Percentiles rank a stretch among this genome's conserved stretches.
phyloP scores from a whole-genome alignment of 148 eudicot species.

The Pharnaceum exiguum region DNA sequence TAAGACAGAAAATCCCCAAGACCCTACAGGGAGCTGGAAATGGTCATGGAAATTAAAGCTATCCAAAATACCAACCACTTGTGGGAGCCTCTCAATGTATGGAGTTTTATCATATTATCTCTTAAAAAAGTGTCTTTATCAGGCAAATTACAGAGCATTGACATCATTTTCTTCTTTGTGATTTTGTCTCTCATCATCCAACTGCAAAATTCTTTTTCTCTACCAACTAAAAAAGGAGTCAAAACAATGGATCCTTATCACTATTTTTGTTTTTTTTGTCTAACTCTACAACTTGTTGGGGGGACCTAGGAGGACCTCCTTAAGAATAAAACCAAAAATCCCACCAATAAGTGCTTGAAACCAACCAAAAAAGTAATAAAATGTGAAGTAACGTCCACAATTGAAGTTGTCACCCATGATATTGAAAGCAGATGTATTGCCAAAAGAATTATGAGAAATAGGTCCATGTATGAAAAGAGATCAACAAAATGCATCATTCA shows the following conservation, averaged over 20 bases:
- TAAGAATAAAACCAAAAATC: conserved; percentile 6
- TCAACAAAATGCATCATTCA: too few relatives aligned
- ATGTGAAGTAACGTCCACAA: too few relatives aligned
- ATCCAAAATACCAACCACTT: neutral
- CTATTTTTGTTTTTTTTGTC: conserved; percentile 3
- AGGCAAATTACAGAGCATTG: neutral
- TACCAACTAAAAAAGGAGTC: conserved; percentile 1
- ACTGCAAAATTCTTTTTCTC: neutral
- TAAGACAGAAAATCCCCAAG: too few relatives aligned
- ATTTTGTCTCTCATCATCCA: neutral
- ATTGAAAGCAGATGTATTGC: too few relatives aligned
- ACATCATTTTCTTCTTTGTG: neutral
- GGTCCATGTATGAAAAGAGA: too few relatives aligned
- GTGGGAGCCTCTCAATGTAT: too few relatives aligned
- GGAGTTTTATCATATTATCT: neutral
- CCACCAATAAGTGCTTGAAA: neutral
- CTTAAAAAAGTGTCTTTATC: conserved; percentile 5
- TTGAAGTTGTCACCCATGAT: too few relatives aligned
- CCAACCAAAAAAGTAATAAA: neutral
- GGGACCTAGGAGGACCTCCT: conserved; percentile 2
- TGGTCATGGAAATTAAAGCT: too few relatives aligned
- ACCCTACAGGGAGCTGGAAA: too few relatives aligned
- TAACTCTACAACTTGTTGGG: conserved; percentile 12
- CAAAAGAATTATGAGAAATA: too few relatives aligned
- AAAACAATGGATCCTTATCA: neutral